phyloP scores from a whole-genome alignment of 768 basidiomycete genomes.

The Tulasnella sp. region DNA sequence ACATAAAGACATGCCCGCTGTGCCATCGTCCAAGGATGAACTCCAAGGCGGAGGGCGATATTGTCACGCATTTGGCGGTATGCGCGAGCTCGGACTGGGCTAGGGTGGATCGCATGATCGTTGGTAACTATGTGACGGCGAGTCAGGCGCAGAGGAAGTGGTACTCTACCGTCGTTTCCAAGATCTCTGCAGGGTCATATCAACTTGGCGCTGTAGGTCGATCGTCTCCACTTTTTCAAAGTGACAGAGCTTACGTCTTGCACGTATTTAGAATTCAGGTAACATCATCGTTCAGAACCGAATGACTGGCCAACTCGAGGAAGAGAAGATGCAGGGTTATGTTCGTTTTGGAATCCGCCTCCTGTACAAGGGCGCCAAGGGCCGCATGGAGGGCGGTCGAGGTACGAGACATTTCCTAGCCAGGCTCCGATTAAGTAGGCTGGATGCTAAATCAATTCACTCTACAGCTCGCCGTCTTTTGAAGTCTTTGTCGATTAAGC shows the following conservation, averaged over 20 bases:
- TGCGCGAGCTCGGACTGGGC: constrained; percentile 93
- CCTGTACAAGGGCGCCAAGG: constrained; percentile 80
- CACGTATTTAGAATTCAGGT: constrained; percentile 63
- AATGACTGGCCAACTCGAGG: constrained; percentile 79
- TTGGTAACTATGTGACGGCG: constrained; percentile 89
- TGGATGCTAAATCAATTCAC: background rate
- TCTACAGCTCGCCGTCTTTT: constrained; percentile 63
- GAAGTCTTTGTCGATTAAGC: constrained; percentile 84
- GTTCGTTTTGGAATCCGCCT: constrained; percentile 86
- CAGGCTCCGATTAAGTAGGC: background rate
- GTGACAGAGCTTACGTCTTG: background rate
- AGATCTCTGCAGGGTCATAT: constrained; percentile 80
- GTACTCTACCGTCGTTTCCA: constrained; percentile 82
- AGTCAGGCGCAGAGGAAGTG: constrained; percentile 95
- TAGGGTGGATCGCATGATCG: constrained; percentile 77
- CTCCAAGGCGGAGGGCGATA: constrained; percentile 84
- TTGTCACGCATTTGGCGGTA: constrained; percentile 92
- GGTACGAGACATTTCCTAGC: constrained; percentile 36
- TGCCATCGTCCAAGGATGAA: constrained; percentile 82
- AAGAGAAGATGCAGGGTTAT: constrained; percentile 97
- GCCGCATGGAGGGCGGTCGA: constrained; percentile 78
- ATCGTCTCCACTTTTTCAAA: constrained; percentile 3
- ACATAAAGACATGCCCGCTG: constrained; percentile 86
- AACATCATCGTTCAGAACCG: constrained; percentile 98
- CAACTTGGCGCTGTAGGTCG: constrained; percentile 71